Evolutionary conservation across 257 asterid genomes (phyloP).

Genomic region (Nicotiana obtusifolia): DNA sequence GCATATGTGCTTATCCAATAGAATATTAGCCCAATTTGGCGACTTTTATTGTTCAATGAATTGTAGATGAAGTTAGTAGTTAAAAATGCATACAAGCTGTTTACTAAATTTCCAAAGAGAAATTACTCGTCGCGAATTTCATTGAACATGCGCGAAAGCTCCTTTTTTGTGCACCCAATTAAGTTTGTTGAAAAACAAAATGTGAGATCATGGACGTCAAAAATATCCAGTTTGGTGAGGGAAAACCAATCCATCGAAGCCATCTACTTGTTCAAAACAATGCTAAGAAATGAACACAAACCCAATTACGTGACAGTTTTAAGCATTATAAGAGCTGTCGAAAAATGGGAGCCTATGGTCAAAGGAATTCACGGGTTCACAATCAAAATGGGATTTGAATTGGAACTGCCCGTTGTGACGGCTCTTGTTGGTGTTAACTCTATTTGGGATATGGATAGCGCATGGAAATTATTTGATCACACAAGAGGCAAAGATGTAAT

Average conservation of each 20-base stretch:
- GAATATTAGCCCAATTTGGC: no score
- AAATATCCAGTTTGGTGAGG: slow-evolving; percentile 45
- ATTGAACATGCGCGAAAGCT: neutral
- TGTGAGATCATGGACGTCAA: slow-evolving; percentile 47
- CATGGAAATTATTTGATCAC: slow-evolving; percentile 37
- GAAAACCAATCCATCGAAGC: slow-evolving; percentile 52
- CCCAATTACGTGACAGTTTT: slow-evolving; percentile 60
- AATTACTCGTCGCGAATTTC: slow-evolving; percentile 15
- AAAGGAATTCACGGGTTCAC: slow-evolving; percentile 51
- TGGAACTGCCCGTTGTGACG: slow-evolving; percentile 47
- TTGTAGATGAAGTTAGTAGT: neutral
- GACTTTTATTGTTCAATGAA: no score
- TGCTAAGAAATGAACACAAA: slow-evolving; percentile 38
- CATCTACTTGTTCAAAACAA: slow-evolving; percentile 49
- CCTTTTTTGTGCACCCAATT: slow-evolving; percentile 25
- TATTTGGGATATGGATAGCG: slow-evolving; percentile 41
- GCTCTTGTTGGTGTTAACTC: slow-evolving; percentile 66
- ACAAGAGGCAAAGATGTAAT: slow-evolving; percentile 45
- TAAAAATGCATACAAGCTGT: slow-evolving; percentile 42
- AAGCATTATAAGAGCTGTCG: slow-evolving; percentile 41
- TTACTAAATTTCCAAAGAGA: slow-evolving; percentile 47
- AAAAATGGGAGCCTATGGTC: slow-evolving; percentile 27
- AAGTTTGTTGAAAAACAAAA: slow-evolving; percentile 34
- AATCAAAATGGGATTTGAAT: slow-evolving; percentile 46
- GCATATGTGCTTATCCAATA: no score